Evolutionary conservation across 495 filamentous ascomycete genomes (phyloP).

Genomic region (Talaromyces adpressus): DNA sequence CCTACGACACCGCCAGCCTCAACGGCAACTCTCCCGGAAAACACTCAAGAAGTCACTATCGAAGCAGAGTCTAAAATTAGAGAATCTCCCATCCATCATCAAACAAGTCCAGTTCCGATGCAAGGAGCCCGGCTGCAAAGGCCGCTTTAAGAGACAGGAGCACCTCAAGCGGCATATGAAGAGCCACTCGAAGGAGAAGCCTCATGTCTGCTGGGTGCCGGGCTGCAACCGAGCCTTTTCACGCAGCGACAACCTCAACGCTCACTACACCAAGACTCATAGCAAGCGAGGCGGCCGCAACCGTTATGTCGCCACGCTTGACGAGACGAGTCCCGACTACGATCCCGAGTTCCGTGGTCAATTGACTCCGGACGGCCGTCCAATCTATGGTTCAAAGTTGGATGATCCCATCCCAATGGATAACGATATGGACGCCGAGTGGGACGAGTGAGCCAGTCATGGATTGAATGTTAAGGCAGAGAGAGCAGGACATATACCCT

Average conservation of each 20-base stretch:
- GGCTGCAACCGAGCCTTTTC: slow-evolving; percentile 39
- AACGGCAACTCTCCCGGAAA: slow-evolving; percentile 30
- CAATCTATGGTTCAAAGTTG: slow-evolving; percentile 32
- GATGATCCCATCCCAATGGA: slow-evolving; percentile 26
- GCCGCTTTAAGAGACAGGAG: slow-evolving; percentile 53
- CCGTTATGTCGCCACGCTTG: slow-evolving; percentile 40
- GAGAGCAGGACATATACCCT: slow-evolving; percentile 5
- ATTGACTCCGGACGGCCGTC: slow-evolving; percentile 35
- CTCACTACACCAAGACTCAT: slow-evolving; percentile 43
- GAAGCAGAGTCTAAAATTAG: slow-evolving; percentile 32
- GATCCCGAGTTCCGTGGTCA: slow-evolving; percentile 42
- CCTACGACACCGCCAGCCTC: slow-evolving; percentile 18
- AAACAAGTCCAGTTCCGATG: slow-evolving; percentile 44
- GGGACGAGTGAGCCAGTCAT: slow-evolving; percentile 3
- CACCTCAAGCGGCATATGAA: slow-evolving; percentile 59
- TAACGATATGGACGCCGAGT: slow-evolving; percentile 7
- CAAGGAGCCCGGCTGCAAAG: slow-evolving; percentile 40
- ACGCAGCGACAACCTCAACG: slow-evolving; percentile 42
- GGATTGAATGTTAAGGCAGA: neutral
- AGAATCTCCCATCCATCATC: slow-evolving; percentile 33
- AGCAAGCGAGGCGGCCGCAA: slow-evolving; percentile 42
- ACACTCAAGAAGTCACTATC: slow-evolving; percentile 30
- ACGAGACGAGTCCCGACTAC: slow-evolving; percentile 37
- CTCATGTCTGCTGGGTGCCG: slow-evolving; percentile 42
- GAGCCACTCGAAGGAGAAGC: slow-evolving; percentile 50